Conservation (phyloP, 352 stramenopile species). For the Phytophthora macrochlamydospora region DNA sequence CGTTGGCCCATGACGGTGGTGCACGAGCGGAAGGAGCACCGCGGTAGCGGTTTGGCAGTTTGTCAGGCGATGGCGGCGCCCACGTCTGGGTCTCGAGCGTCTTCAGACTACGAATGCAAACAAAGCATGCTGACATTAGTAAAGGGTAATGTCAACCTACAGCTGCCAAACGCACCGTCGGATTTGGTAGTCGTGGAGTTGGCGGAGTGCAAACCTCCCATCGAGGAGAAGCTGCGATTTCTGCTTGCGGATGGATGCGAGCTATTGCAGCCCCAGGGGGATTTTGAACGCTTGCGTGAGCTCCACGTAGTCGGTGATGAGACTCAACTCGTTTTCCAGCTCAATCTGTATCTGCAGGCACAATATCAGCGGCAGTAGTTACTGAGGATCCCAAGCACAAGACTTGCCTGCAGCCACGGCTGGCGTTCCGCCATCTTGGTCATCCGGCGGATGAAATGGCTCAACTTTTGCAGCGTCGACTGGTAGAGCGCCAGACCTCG, state of each 20-base stretch:
- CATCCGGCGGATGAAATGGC: constrained; percentile 69
- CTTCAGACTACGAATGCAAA: constrained; percentile 17
- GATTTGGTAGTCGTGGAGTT: constrained; percentile 21
- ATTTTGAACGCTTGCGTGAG: constrained; percentile 70
- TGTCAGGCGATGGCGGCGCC: constrained; percentile 69
- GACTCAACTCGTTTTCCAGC: constrained; percentile 77
- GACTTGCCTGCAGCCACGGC: constrained; percentile 70
- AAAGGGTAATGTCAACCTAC: background rate
- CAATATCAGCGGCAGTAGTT: too few relatives aligned
- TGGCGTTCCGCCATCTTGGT: constrained; percentile 79
- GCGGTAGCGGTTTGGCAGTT: constrained; percentile 29
- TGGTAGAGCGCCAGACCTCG: constrained; percentile 63
- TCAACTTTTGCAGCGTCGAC: constrained; percentile 60
- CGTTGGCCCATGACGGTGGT: constrained; percentile 59
- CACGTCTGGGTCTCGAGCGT: constrained; percentile 68
- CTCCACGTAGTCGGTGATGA: constrained; percentile 82
- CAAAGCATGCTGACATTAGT: background rate
- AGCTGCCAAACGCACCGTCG: constrained; percentile 11
- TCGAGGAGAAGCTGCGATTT: constrained; percentile 32
- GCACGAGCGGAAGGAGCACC: constrained; percentile 37
- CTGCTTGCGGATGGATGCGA: constrained; percentile 40
- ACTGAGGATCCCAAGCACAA: background rate
- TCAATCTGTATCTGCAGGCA: constrained; percentile 76
- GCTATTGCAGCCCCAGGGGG: constrained; percentile 39
- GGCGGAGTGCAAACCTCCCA: constrained; percentile 62